These are phyloP conservation scores for Fragosphaeria purpurea DNA, from an alignment of 2,329 filamentous ascomycete genomes.

Conservation along the genomic window DNA sequence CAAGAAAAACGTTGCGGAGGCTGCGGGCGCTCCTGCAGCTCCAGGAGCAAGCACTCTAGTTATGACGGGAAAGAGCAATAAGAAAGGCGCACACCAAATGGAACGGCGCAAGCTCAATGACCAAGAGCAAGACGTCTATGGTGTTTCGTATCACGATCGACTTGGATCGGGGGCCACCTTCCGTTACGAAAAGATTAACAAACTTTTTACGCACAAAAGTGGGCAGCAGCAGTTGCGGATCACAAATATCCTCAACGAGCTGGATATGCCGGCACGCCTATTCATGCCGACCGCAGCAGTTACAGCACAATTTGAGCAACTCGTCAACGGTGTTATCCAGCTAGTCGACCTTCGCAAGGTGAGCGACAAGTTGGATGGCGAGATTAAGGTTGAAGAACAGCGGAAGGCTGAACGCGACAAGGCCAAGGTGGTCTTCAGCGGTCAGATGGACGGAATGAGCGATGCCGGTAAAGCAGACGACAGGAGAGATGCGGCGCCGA, in stretches of 20 bases:
- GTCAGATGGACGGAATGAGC: conserved; percentile 10
- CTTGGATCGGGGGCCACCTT: conserved; percentile 80
- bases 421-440: conserved; percentile 14
- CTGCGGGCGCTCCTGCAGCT: conserved; percentile 20
- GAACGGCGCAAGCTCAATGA: conserved; percentile 62
- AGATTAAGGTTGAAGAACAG: conserved; percentile 51
- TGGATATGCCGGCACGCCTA: conserved; percentile 60
- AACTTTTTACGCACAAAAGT: conserved; percentile 67
- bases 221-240: conserved; percentile 69
- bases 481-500: conserved; percentile 5
- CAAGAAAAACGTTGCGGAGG: conserved; percentile 6
- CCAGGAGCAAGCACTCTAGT: conserved; percentile 14
- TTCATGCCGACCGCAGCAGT: conserved; percentile 66
- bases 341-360: conserved; percentile 66
- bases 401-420: conserved; percentile 46
- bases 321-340: conserved; percentile 57
- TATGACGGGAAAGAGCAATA: conserved; percentile 25
- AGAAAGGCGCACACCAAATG: conserved; percentile 39
- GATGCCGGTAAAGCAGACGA: no score
- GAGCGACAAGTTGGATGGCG: conserved; percentile 64
- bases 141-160: conserved; percentile 76
- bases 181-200: conserved; percentile 72
- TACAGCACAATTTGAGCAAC: conserved; percentile 58
- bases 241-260: conserved; percentile 57
- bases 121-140: conserved; percentile 70